Evolutionary conservation across 805 yeast species (phyloP), one percentile per base, ranked within the genome.

Genomic region (Kuraishia capsulata): DNA sequence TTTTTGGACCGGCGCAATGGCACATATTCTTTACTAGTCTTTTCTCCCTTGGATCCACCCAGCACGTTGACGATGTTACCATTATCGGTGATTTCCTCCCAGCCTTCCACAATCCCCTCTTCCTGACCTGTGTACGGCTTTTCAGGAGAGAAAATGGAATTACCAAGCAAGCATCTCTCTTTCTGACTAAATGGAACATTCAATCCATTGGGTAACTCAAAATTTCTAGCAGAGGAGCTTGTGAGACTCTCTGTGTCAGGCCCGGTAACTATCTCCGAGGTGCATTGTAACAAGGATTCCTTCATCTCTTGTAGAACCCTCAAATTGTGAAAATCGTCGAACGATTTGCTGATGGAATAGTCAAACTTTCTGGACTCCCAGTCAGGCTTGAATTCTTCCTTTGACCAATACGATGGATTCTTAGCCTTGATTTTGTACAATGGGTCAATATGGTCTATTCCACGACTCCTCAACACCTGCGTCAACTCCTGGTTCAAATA

Each of bases 171-270:
- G 44, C 64, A 78, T 41, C 95, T 66, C 46, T 78, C 82, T 30
- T 64, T 59, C 34, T 49, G 44, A 3, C 73, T 73, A 41, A 82
- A 70, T 33, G 76, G 76, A 14, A 82, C 53, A 21, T 73, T 67
- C 46, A 81, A 78, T 1, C 94, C 94, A 50, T 81, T 75, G 14
- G 94, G 90, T 13, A 85, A 63, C 59, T 87, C 95, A 52, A 80
- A 81, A 21, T 69, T 57, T 45, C 88, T 53, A 33, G 62, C 54
- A 6, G 13, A 5, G 41, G 47, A 52, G 28, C 53, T 56, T 25
- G 49, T 52, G 26, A 44, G 38, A 23, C 36, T 33, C 14, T 38
- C 44, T 42, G 56, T 60, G 24, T 49, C 43, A 33, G 59, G 65
- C n/a, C 44, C 44, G 26, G 46, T 51, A 29, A 48, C 53, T 3